phyloP scores from a whole-genome alignment of 139 green algal species.

The Closterium sp. region DNA sequence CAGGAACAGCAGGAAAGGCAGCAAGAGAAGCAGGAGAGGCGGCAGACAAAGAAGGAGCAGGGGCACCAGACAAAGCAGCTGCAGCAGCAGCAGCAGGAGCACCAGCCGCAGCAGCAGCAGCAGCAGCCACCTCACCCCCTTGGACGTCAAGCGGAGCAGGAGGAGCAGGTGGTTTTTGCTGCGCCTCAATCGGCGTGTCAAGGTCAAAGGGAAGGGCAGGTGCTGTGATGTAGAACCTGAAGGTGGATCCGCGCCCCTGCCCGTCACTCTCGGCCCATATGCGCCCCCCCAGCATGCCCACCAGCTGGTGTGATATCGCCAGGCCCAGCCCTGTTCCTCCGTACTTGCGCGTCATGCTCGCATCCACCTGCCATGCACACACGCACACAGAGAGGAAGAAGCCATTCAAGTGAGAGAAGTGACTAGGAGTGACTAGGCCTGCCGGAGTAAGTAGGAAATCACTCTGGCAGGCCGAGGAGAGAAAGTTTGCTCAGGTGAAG shows the following conservation, averaged over 20 bases:
- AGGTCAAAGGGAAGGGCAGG: neutral
- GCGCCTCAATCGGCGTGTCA: neutral
- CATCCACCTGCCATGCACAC: slow-evolving; percentile 8
- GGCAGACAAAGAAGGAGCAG: neutral
- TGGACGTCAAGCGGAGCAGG: no score
- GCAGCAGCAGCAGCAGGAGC: neutral
- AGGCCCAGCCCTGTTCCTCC: slow-evolving; percentile 57
- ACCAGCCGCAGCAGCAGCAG: no score
- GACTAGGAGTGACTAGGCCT: no score
- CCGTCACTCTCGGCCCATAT: slow-evolving; percentile 25
- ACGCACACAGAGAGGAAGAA: neutral
- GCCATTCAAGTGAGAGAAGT: no score
- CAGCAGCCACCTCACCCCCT: no score
- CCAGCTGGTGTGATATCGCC: slow-evolving; percentile 22
- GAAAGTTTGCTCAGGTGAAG: no score
- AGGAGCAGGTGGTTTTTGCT: neutral
- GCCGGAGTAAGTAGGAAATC: no score
- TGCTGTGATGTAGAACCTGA: slow-evolving; percentile 10
- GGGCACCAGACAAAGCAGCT: neutral
- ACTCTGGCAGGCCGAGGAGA: no score
- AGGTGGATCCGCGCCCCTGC: neutral
- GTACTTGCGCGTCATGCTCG: slow-evolving; percentile 57
- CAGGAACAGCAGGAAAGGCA: no score
- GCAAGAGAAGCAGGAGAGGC: no score
- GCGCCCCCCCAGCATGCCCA: slow-evolving; percentile 12